Conservation (phyloP, 1,284 basidiomycete species). For the Apiotrichum gracile region DNA sequence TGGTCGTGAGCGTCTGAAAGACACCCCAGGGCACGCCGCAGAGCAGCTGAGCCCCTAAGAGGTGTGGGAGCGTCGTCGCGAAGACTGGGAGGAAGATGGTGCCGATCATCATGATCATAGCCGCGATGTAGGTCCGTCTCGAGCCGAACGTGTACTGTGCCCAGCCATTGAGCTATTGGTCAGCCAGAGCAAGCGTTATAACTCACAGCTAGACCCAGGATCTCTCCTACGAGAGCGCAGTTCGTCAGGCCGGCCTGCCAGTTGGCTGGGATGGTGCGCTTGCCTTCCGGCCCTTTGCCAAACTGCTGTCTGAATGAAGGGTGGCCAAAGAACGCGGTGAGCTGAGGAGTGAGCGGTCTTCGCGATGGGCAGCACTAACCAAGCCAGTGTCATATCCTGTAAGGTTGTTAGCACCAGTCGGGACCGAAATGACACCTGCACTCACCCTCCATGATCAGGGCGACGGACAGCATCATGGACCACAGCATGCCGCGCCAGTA, state of each 20-base stretch:
- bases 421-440: not conserved
- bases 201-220: conserved; percentile 21
- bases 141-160: conserved; percentile 37
- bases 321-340: conserved; percentile 46
- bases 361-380: not conserved
- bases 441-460: conserved; percentile 9
- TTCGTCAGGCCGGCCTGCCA: conserved; percentile 47
- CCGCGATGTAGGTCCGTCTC: conserved; percentile 32
- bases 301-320: conserved; percentile 31
- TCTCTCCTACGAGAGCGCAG: conserved; percentile 22
- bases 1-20: conserved; percentile 49
- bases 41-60: conserved; percentile 30
- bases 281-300: conserved; percentile 10
- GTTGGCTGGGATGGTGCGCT: conserved; percentile 15
- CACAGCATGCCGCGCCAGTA: conserved; percentile 6
- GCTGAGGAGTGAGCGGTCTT: conserved; percentile 3
- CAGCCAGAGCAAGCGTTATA: not conserved
- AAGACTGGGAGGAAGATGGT: conserved; percentile 46
- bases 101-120: conserved; percentile 32
- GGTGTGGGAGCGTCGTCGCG: conserved; percentile 40
- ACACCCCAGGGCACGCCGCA: conserved; percentile 44
- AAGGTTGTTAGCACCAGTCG: not conserved
- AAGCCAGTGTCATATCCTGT: not conserved
- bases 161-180: conserved; percentile 24
- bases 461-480: conserved; percentile 12